These are phyloP conservation scores for Tanacetum coccineum DNA, from an alignment of 129 eudicot species.

Conservation along the genomic window DNA sequence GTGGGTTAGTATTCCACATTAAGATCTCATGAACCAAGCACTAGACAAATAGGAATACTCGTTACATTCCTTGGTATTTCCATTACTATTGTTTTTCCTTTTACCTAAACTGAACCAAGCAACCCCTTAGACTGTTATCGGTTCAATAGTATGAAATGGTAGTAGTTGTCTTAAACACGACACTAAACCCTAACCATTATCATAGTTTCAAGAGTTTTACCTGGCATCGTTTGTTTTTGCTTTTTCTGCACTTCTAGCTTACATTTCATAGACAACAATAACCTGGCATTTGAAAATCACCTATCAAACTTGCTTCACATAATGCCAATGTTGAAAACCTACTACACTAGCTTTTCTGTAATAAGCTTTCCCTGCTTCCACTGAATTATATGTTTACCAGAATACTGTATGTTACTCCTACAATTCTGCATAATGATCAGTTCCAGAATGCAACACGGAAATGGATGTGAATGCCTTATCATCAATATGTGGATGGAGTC, in stretches of 20 bases:
- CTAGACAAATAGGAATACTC: no score
- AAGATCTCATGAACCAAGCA: no score
- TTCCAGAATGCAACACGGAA: constrained; percentile 9
- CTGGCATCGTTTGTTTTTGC: no score
- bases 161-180: no score
- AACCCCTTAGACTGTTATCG: no score
- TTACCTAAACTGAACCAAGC: no score
- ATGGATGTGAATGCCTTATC: background rate
- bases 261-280: background rate
- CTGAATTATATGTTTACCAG: background rate
- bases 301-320: background rate
- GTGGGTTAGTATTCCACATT: no score
- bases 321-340: background rate
- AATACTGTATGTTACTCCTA: constrained; percentile 1
- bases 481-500: background rate
- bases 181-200: no score
- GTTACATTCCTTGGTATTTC: no score
- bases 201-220: background rate
- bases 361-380: background rate
- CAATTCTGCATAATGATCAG: constrained; percentile 4
- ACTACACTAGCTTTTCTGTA: background rate
- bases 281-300: background rate
- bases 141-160: no score
- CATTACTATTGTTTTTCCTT: no score
- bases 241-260: background rate